phyloP scores from a whole-genome alignment of 2,329 filamentous ascomycete genomes.

The Knufia petricola region DNA sequence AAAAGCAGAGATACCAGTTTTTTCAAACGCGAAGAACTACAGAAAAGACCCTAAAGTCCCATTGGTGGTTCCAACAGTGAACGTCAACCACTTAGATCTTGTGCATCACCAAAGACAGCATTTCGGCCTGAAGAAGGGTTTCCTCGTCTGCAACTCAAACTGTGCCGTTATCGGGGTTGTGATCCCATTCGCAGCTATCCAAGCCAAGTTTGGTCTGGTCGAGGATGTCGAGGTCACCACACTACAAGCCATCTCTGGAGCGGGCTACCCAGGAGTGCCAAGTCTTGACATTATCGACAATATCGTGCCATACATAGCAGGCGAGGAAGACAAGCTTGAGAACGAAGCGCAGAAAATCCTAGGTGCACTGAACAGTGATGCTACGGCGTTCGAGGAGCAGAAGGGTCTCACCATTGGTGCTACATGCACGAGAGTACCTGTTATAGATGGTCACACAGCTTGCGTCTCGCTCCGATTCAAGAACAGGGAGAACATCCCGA shows the following conservation, averaged over 20 bases:
- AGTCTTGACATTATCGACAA: conserved; percentile 97
- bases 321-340: conserved; percentile 94
- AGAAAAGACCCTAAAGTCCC: conserved; percentile 82
- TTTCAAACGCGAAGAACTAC: conserved; percentile 98
- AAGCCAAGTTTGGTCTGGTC: conserved; percentile 73
- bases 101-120: conserved; percentile 79
- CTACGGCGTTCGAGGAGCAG: conserved; percentile 69
- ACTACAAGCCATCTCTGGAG: conserved; percentile 87
- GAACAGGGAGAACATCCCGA: conserved; percentile 58
- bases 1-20: conserved; percentile 77
- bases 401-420: conserved; percentile 65
- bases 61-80: conserved; percentile 89
- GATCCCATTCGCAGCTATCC: conserved; percentile 84
- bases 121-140: conserved; percentile 67
- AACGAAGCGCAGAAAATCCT: conserved; percentile 93
- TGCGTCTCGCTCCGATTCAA: conserved; percentile 81
- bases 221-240: conserved; percentile 76
- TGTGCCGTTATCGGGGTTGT: conserved; percentile 95
- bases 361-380: conserved; percentile 59
- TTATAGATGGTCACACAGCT: conserved; percentile 90
- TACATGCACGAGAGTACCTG: conserved; percentile 87
- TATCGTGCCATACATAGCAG: conserved; percentile 83
- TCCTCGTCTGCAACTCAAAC: conserved; percentile 96
- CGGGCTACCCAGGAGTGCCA: conserved; percentile 61
- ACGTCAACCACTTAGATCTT: conserved; percentile 74